Evolutionary conservation across 768 basidiomycete genomes (phyloP), one percentile per base, ranked within the genome.

Genomic region (Russula abietina): DNA sequence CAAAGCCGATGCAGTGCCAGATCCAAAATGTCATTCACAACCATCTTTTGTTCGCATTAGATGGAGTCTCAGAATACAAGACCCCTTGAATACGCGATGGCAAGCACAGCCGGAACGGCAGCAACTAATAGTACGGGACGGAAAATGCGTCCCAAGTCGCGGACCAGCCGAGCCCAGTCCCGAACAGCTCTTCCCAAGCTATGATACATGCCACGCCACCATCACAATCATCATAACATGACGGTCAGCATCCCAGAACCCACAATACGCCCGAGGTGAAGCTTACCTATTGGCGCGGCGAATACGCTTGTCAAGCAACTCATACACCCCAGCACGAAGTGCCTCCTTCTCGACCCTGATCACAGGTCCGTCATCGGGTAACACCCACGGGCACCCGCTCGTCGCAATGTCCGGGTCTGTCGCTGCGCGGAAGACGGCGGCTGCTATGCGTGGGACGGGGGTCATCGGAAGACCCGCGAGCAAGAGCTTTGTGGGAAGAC

Each of bases 401-500:
- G 73, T 71, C 39, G 62, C 48, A 9, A 36, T 33, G 36, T 72
- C 66, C 16, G 70, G 62, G 46, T 74, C 71, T 19, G 65, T 67
- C 49, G 73, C 67, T 2, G 72, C 72, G 41, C 64, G 67, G 64
- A 75, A 65, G 54, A 74, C 69, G 0, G 74, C 70, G 17, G 67
- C 71, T 2, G 73, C 73, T 38, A 76, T 69, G 16, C 73, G 72
- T 3, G 60, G 53, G 5, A 75, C 51, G 16, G 73, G 73, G 4
- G 69, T 69, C 28, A 71, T 10, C 11, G 73, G 73, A 22, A 72
- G 53, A 2, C 74, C 75, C 0, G 70, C 70, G 12, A 75, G 60
- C 17, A 71, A 26, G 0, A 70, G 9, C 22, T 59, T 69, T 9
- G 57, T 22, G 1, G 54, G 30, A 36, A 67, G 56, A 0, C 58